These are phyloP conservation scores for Elsinoe fawcettii DNA, from an alignment of 2,329 filamentous ascomycete genomes.

Conservation along the genomic window DNA sequence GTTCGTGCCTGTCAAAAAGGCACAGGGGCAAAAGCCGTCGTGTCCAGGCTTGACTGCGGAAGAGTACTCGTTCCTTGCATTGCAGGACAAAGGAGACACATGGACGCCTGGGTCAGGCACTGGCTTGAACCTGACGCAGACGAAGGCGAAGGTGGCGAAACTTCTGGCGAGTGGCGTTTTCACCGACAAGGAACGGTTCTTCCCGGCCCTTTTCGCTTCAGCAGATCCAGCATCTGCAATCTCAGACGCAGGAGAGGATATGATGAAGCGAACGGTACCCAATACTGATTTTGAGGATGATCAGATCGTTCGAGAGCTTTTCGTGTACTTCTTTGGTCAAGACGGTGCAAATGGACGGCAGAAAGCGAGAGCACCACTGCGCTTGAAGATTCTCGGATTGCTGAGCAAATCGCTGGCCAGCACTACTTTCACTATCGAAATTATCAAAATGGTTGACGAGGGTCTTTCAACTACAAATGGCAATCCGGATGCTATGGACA, in stretches of 20 bases:
- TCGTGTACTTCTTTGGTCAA: slow-evolving; percentile 63
- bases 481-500: slow-evolving; percentile 9
- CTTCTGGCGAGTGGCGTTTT: slow-evolving; percentile 83
- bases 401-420: slow-evolving; percentile 70
- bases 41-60: slow-evolving; percentile 56
- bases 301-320: slow-evolving; percentile 56
- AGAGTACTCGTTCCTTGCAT: slow-evolving; percentile 61
- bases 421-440: slow-evolving; percentile 59
- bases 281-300: slow-evolving; percentile 65
- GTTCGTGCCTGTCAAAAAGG: slow-evolving; percentile 40
- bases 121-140: slow-evolving; percentile 59
- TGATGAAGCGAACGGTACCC: slow-evolving; percentile 67
- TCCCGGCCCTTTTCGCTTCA: slow-evolving; percentile 76
- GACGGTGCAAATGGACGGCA: slow-evolving; percentile 35
- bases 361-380: slow-evolving; percentile 58
- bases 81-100: slow-evolving; percentile 59
- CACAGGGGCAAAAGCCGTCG: slow-evolving; percentile 26
- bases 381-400: slow-evolving; percentile 66
- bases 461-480: slow-evolving; percentile 39
- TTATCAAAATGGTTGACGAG: slow-evolving; percentile 62
- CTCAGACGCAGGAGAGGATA: slow-evolving; percentile 76
- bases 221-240: slow-evolving; percentile 75
- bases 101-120: slow-evolving; percentile 56
- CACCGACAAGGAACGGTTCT: slow-evolving; percentile 69
- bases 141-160: slow-evolving; percentile 59